Evolutionary conservation across 148 eudicot genomes (phyloP).

Genomic region (Chenopodium formosanum): DNA sequence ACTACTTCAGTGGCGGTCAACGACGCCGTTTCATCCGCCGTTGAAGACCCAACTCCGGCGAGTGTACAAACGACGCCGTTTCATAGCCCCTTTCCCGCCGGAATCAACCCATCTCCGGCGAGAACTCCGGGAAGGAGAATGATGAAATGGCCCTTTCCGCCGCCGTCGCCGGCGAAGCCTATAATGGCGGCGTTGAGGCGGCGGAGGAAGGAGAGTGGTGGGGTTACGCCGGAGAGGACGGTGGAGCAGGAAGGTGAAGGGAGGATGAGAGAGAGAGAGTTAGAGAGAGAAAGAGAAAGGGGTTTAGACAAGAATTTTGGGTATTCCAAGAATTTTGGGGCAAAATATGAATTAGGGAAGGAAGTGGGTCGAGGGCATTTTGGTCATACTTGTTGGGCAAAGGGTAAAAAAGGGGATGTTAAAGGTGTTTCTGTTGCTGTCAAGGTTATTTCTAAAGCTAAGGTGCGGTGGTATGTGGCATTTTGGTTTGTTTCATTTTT

Average conservation of each 20-base stretch:
- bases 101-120: constrained; percentile 61
- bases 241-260: constrained; percentile 36
- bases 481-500: background rate
- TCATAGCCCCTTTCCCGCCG: constrained; percentile 69
- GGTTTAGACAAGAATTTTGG: constrained; percentile 84
- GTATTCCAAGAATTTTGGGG: constrained; percentile 56
- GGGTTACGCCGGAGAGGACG: constrained; percentile 32
- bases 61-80: constrained; percentile 32
- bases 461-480: constrained; percentile 58
- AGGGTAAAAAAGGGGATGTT: constrained; percentile 78
- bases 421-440: constrained; percentile 78
- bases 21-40: constrained; percentile 27
- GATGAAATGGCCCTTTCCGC: constrained; percentile 90
- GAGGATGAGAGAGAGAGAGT: constrained; percentile 16
- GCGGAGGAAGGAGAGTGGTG: constrained; percentile 35
- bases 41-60: constrained; percentile 17
- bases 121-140: constrained; percentile 57
- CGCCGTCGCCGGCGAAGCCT: constrained; percentile 99
- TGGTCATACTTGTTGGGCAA: constrained; percentile 94
- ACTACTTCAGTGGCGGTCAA: constrained; percentile 29
- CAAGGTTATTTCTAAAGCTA: constrained; percentile 94
- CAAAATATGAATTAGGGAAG: constrained; percentile 84
- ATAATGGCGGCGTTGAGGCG: constrained; percentile 74
- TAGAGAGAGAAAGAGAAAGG: constrained; percentile 16
- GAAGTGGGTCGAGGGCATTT: constrained; percentile 99